phyloP scores from a whole-genome alignment of 2,329 filamentous ascomycete genomes.

The Diaporthe caulivora region DNA sequence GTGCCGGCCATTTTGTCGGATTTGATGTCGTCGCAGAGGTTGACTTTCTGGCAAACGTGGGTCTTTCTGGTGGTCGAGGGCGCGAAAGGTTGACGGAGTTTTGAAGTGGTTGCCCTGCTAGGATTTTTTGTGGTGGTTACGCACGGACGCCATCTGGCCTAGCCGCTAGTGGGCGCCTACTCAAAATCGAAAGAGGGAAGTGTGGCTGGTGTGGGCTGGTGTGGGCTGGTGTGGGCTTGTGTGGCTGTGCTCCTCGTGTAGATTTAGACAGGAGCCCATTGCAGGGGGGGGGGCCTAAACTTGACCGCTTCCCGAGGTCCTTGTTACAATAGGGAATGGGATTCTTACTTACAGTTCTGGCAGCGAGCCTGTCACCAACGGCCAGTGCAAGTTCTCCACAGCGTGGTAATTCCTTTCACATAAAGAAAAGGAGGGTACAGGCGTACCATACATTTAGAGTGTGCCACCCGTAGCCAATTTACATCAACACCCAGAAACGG shows the following conservation, averaged over 20 bases:
- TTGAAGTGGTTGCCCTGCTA: slow-evolving; percentile 32
- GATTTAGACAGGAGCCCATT: not conserved
- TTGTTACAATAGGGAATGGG: too few relatives aligned
- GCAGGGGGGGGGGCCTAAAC: not conserved
- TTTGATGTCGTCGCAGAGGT: slow-evolving; percentile 42
- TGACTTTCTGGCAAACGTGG: slow-evolving; percentile 39
- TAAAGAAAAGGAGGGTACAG: too few relatives aligned
- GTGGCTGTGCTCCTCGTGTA: not conserved
- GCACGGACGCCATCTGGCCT: not conserved
- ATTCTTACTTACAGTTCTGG: too few relatives aligned
- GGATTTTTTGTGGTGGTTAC: slow-evolving; percentile 32
- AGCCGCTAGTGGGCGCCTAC: not conserved
- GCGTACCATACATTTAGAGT: too few relatives aligned
- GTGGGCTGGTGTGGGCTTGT: slow-evolving; percentile 1
- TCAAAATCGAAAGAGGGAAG: not conserved
- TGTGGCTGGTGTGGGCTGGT: slow-evolving; percentile 13
- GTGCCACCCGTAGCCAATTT: too few relatives aligned
- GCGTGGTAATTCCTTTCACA: too few relatives aligned
- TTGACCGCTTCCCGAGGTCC: not conserved
- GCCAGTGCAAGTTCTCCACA: too few relatives aligned
- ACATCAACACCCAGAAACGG: too few relatives aligned
- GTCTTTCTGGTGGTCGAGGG: slow-evolving; percentile 36
- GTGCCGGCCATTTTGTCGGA: slow-evolving; percentile 70
- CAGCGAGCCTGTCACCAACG: too few relatives aligned
- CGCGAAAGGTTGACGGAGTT: slow-evolving; percentile 31